Percentiles rank a stretch among this genome's conserved stretches.
Evolutionary conservation across 306 rosid genomes (phyloP).

Genomic region (Citrullus mucosospermus): DNA sequence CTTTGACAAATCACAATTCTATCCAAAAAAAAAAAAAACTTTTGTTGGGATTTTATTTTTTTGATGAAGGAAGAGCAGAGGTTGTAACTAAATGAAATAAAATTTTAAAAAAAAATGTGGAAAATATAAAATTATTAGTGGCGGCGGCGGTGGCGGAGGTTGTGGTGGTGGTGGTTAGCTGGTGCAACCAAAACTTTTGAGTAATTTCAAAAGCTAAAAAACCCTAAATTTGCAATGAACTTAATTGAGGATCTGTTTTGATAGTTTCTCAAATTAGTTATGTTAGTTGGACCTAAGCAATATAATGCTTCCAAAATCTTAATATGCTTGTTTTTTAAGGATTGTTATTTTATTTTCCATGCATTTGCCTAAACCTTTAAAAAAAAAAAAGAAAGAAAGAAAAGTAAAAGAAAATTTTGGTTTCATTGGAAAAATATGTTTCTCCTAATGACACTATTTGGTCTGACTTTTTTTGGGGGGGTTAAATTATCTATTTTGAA

Average conservation of each 20-base stretch:
- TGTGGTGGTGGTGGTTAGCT: slow-evolving; percentile 1
- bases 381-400: no score
- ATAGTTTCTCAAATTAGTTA: slow-evolving; percentile 7
- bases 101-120: neutral
- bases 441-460: neutral
- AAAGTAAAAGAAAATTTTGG: neutral
- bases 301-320: neutral
- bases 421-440: neutral
- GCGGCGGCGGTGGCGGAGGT: neutral
- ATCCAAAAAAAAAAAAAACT: neutral
- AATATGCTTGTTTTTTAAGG: slow-evolving; percentile 41
- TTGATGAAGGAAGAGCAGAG: neutral
- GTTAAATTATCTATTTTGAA: neutral
- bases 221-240: neutral
- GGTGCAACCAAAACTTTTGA: neutral
- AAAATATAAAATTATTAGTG: neutral
- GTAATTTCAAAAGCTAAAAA: neutral
- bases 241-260: neutral
- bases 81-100: slow-evolving; percentile 31
- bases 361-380: neutral
- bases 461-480: neutral
- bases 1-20: neutral
- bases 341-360: slow-evolving; percentile 12
- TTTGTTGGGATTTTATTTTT: neutral
- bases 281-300: slow-evolving; percentile 29